Percentiles rank a stretch among this genome's conserved stretches.
phyloP scores from a whole-genome alignment of 192 early-diverging fungal genomes.

The Dissophora ornata region DNA sequence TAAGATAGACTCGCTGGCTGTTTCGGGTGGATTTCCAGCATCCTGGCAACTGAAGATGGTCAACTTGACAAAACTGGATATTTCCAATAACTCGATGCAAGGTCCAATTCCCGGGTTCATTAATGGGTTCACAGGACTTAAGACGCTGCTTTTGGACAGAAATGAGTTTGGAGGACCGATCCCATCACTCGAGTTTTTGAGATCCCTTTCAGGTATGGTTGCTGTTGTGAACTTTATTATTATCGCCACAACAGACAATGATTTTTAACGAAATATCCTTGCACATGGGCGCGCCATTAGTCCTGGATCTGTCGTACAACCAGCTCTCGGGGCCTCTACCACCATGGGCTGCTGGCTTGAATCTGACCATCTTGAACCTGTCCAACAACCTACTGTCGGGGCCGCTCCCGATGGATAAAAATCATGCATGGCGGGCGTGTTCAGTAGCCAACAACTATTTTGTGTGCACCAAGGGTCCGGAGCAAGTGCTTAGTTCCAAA shows the following conservation, averaged over 20 bases:
- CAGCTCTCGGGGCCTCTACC: constrained; percentile 43
- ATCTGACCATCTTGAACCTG: constrained; percentile 39
- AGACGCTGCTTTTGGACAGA: constrained; percentile 40
- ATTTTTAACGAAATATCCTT: neutral
- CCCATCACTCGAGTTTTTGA: constrained; percentile 9
- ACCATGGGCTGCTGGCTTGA: constrained; percentile 37
- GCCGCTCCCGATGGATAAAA: constrained; percentile 27
- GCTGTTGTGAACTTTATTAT: no score
- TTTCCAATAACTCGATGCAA: constrained; percentile 52
- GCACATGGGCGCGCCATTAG: constrained; percentile 1
- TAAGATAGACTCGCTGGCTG: constrained; percentile 36
- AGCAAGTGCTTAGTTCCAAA: constrained; percentile 36
- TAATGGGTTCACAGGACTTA: constrained; percentile 22
- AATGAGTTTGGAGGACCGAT: constrained; percentile 53
- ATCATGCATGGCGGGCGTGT: constrained; percentile 33
- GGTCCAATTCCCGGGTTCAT: constrained; percentile 25
- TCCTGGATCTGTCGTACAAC: constrained; percentile 42
- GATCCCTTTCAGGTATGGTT: constrained; percentile 12
- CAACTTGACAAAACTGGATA: constrained; percentile 44
- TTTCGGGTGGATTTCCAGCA: constrained; percentile 26
- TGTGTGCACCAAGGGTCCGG: constrained; percentile 45
- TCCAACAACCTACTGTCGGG: constrained; percentile 49
- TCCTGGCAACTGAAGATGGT: constrained; percentile 47
- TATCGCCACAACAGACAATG: no score
- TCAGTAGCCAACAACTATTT: constrained; percentile 49